These are phyloP conservation scores for Diaporthe sp. DNA, from an alignment of 2,329 filamentous ascomycete species.

Conservation along the genomic window DNA sequence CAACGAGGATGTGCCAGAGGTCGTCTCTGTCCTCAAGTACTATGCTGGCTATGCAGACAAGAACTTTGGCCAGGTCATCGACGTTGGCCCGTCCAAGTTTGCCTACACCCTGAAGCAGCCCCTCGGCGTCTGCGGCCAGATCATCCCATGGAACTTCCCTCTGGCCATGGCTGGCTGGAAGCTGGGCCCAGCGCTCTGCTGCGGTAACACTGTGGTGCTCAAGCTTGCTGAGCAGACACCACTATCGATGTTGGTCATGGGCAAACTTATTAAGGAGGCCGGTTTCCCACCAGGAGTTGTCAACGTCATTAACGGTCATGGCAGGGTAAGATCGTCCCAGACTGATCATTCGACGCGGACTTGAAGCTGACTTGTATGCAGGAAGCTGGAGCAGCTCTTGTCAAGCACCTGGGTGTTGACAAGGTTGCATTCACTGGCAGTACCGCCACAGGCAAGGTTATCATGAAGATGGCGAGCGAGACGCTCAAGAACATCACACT, in stretches of 20 bases:
- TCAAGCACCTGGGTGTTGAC: constrained; percentile 72
- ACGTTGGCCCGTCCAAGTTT: constrained; percentile 76
- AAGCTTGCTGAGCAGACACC: constrained; percentile 77
- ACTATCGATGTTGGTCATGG: constrained; percentile 72
- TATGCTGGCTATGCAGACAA: constrained; percentile 87
- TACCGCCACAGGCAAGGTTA: constrained; percentile 75
- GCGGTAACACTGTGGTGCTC: constrained; percentile 73
- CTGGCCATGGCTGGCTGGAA: constrained; percentile 84
- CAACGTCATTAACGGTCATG: constrained; percentile 78
- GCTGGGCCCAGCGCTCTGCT: constrained; percentile 76
- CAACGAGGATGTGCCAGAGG: constrained; percentile 70
- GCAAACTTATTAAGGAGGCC: constrained; percentile 75
- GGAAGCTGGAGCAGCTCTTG: constrained; percentile 74
- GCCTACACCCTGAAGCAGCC: constrained; percentile 84
- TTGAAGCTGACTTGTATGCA: constrained; percentile 6
- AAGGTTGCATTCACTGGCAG: constrained; percentile 81
- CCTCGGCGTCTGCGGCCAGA: constrained; percentile 80
- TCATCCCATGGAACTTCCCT: constrained; percentile 88
- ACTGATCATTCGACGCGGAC: too few relatives aligned
- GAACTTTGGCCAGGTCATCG: constrained; percentile 82
- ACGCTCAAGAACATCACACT: constrained; percentile 73
- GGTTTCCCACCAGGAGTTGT: constrained; percentile 82
- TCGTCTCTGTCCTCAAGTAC: constrained; percentile 71
- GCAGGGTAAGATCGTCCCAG: constrained; percentile 50
- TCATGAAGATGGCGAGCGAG: constrained; percentile 77